Conservation (phyloP, 2,329 filamentous ascomycete genomes). For the Dothideomycetes sp. region DNA sequence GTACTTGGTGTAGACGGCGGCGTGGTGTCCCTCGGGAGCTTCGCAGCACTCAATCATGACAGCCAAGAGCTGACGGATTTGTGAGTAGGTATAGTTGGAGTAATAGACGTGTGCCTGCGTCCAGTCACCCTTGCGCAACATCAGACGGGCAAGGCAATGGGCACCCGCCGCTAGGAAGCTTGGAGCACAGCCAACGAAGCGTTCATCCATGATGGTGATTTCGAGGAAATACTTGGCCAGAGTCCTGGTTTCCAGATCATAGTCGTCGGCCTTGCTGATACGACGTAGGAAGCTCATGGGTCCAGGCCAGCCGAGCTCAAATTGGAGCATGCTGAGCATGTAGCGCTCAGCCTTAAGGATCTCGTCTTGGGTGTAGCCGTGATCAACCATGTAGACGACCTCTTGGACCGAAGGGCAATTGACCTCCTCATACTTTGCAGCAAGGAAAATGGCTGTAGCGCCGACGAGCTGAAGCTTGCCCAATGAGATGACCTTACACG, state of each 20-base stretch:
- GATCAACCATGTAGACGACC: conserved; percentile 97
- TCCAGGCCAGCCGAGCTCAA: conserved; percentile 95
- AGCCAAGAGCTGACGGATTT: conserved; percentile 67
- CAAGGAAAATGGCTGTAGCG: conserved; percentile 89
- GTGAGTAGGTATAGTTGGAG: conserved; percentile 81
- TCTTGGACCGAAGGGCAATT: conserved; percentile 91
- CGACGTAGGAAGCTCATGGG: conserved; percentile 96
- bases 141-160: conserved; percentile 80
- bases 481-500: conserved; percentile 86
- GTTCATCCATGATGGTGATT: conserved; percentile 94
- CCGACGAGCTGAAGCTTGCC: conserved; percentile 93
- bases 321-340: conserved; percentile 94
- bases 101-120: conserved; percentile 76
- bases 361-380: conserved; percentile 79
- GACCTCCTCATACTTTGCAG: conserved; percentile 98
- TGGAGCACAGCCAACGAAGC: conserved; percentile 82
- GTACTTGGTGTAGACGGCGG: conserved; percentile 87
- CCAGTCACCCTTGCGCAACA: conserved; percentile 89
- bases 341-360: conserved; percentile 95
- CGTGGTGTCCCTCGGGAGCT: conserved; percentile 69
- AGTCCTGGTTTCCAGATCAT: conserved; percentile 89
- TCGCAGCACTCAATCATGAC: conserved; percentile 85
- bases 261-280: conserved; percentile 97
- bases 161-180: conserved; percentile 87
- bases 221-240: conserved; percentile 97